Percentiles rank a stretch among this genome's conserved stretches.
These are phyloP conservation scores for Pisolithus tinctorius DNA, from an alignment of 768 basidiomycete species.

Conservation along the genomic window DNA sequence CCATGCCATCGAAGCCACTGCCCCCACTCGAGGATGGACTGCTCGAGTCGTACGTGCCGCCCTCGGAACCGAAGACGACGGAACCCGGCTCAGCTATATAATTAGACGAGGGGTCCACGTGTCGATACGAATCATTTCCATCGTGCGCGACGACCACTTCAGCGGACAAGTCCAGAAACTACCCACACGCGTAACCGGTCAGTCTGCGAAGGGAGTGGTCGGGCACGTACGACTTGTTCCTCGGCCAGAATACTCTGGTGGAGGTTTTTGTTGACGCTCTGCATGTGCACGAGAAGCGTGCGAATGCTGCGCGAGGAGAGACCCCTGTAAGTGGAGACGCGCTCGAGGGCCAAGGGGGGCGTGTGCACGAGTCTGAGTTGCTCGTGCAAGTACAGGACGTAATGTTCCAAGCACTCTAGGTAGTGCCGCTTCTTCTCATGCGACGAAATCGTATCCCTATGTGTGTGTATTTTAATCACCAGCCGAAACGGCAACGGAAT, in stretches of 20 bases:
- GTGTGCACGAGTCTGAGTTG: slow-evolving; percentile 47
- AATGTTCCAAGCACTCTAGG: slow-evolving; percentile 67
- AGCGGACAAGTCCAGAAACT: slow-evolving; percentile 25
- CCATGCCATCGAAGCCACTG: too few relatives aligned
- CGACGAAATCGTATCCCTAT: slow-evolving; percentile 61
- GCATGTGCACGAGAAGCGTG: slow-evolving; percentile 67
- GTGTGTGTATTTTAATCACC: background rate
- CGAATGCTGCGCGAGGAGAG: slow-evolving; percentile 60
- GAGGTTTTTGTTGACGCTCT: slow-evolving; percentile 45
- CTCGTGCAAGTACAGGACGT: slow-evolving; percentile 59
- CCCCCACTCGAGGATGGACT: too few relatives aligned
- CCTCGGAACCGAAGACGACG: slow-evolving; percentile 5
- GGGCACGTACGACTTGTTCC: slow-evolving; percentile 44
- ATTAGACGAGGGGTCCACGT: slow-evolving; percentile 10
- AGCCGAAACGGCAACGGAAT: background rate
- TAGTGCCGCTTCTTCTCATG: slow-evolving; percentile 75
- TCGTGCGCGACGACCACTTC: slow-evolving; percentile 23
- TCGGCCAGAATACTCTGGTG: slow-evolving; percentile 45
- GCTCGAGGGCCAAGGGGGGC: slow-evolving; percentile 41
- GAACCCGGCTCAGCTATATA: slow-evolving; percentile 5
- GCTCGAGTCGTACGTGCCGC: background rate
- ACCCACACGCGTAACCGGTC: background rate
- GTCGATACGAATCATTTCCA: slow-evolving; percentile 21
- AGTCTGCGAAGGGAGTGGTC: background rate
- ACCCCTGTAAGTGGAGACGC: slow-evolving; percentile 46